These are phyloP conservation scores for Pythium dissimile DNA, from an alignment of 352 stramenopile genomes.

Conservation along the genomic window DNA sequence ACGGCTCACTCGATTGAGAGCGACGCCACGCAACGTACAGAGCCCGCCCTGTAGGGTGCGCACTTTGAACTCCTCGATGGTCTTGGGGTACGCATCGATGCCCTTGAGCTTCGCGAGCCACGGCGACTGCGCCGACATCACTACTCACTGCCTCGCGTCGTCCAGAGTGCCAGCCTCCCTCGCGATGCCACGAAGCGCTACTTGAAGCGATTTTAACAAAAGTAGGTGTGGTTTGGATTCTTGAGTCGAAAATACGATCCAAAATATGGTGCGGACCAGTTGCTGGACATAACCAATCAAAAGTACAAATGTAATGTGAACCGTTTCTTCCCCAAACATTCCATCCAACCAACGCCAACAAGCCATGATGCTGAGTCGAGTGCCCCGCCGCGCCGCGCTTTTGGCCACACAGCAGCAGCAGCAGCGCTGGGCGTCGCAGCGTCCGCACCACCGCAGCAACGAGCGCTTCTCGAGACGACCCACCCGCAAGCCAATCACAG, in stretches of 20 bases:
- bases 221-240: no score
- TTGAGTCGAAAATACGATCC: no score
- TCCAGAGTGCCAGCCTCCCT: background rate
- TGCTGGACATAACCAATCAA: no score
- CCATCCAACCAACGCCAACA: no score
- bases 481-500: background rate
- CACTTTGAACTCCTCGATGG: slow-evolving; percentile 88
- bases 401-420: background rate
- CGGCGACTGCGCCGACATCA: slow-evolving; percentile 20
- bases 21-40: slow-evolving; percentile 33
- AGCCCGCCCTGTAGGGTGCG: slow-evolving; percentile 76
- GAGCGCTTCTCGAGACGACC: slow-evolving; percentile 8
- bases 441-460: background rate
- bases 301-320: no score
- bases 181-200: slow-evolving; percentile 19
- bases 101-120: slow-evolving; percentile 36
- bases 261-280: no score
- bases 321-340: no score
- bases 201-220: slow-evolving; percentile 13
- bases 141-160: background rate
- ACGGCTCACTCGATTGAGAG: background rate
- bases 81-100: slow-evolving; percentile 85
- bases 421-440: slow-evolving; percentile 8
- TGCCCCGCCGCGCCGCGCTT: background rate
- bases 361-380: no score